Conservation (phyloP, 768 basidiomycete genomes). For the Naematelia aurantialba region DNA sequence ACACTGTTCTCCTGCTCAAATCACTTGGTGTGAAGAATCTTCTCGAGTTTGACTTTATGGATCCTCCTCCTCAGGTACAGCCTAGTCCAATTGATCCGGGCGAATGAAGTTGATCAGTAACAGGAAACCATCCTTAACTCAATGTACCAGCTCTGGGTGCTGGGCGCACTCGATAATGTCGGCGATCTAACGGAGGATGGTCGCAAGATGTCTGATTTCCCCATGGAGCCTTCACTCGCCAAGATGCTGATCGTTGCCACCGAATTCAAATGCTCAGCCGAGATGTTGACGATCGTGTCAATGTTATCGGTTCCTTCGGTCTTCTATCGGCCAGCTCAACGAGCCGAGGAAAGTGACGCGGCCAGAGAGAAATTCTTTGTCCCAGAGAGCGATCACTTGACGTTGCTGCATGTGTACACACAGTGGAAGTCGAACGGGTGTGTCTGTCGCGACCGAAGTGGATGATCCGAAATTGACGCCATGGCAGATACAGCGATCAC, state of each 20-base stretch:
- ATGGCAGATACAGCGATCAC: constrained; percentile 75
- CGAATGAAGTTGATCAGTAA: too few relatives aligned
- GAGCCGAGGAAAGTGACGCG: constrained; percentile 96
- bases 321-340: constrained; percentile 94
- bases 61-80: constrained; percentile 93
- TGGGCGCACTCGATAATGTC: constrained; percentile 93
- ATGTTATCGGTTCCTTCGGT: constrained; percentile 98
- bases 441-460: constrained; percentile 39
- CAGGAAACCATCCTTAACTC: constrained; percentile 96
- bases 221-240: constrained; percentile 98
- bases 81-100: too few relatives aligned
- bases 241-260: constrained; percentile 97
- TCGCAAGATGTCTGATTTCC: constrained; percentile 97
- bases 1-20: constrained; percentile 90
- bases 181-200: constrained; percentile 92
- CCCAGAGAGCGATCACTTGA: constrained; percentile 95
- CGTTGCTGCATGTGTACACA: constrained; percentile 89
- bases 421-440: constrained; percentile 97
- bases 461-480: constrained; percentile 13
- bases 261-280: constrained; percentile 84
- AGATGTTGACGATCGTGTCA: constrained; percentile 97
- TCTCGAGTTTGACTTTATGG: constrained; percentile 99
- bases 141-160: constrained; percentile 99
- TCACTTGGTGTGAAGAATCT: constrained; percentile 95
- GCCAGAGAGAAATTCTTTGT: constrained; percentile 98